phyloP scores from a whole-genome alignment of 352 stramenopile species.

The Phytophthora meadii region DNA sequence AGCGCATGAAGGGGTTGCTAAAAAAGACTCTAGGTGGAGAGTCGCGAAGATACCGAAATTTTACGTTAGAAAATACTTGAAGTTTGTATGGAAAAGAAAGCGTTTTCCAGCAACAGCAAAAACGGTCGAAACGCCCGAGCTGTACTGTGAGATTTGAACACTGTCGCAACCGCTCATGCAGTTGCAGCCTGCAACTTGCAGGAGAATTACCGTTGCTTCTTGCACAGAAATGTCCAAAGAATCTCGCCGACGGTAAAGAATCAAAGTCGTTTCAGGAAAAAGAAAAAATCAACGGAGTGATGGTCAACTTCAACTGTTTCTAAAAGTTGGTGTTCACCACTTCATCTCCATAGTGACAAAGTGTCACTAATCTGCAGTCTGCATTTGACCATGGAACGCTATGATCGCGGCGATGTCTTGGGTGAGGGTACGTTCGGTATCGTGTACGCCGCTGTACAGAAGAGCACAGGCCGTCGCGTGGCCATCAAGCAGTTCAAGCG shows the following conservation, averaged over 20 bases:
- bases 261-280: no score
- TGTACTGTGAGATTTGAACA: no score
- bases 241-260: neutral
- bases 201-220: slow-evolving; percentile 9
- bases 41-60: slow-evolving; percentile 9
- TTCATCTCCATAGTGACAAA: neutral
- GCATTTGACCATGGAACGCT: slow-evolving; percentile 68
- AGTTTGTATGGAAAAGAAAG: no score
- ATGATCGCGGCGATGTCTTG: slow-evolving; percentile 75
- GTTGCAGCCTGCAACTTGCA: neutral
- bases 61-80: neutral
- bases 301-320: slow-evolving; percentile 21
- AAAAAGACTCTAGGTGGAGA: neutral
- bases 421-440: slow-evolving; percentile 91
- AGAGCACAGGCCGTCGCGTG: slow-evolving; percentile 69
- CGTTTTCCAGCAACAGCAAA: no score
- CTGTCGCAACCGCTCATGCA: neutral
- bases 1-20: neutral
- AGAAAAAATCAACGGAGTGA: slow-evolving; percentile 8
- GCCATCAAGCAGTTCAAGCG: slow-evolving; percentile 92
- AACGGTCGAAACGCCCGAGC: neutral
- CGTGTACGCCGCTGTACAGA: slow-evolving; percentile 83
- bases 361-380: slow-evolving; percentile 10
- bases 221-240: neutral
- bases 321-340: slow-evolving; percentile 14